Percentiles rank a stretch among this genome's conserved stretches.
Evolutionary conservation across 352 stramenopile genomes (phyloP).

Genomic region (Phytopythium mirpurense): DNA sequence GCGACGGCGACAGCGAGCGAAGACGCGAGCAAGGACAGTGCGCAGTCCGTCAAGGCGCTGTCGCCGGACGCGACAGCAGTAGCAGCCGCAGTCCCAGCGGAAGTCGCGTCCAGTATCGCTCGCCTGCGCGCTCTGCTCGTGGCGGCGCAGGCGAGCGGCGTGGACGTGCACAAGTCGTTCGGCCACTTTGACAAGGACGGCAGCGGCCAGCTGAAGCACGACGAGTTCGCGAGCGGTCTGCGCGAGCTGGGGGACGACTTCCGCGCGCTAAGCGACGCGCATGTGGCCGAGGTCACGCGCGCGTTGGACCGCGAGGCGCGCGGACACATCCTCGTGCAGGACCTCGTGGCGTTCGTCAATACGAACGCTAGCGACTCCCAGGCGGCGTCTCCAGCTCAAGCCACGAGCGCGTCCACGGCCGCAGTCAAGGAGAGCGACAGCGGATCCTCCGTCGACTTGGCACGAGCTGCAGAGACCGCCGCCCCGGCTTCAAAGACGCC

Average conservation of each 20-base stretch:
- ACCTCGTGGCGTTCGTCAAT: conserved; percentile 31
- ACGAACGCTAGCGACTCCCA: neutral
- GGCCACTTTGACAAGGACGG: conserved; percentile 76
- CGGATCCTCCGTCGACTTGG: neutral
- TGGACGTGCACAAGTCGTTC: conserved; percentile 51
- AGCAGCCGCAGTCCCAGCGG: conserved; percentile 4
- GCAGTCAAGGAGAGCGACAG: neutral
- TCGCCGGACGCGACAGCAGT: neutral
- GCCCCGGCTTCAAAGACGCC: neutral
- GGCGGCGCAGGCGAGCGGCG: conserved; percentile 35
- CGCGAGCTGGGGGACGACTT: conserved; percentile 38
- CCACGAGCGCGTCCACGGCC: neutral
- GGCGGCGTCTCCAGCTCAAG: no score
- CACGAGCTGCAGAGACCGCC: neutral
- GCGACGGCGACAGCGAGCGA: neutral
- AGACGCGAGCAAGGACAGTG: neutral
- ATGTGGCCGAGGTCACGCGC: conserved; percentile 27
- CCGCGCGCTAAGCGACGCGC: conserved; percentile 19
- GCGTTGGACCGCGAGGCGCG: conserved; percentile 27
- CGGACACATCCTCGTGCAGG: conserved; percentile 28
- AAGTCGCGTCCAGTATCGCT: conserved; percentile 11
- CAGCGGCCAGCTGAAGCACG: conserved; percentile 44
- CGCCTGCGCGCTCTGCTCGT: conserved; percentile 45
- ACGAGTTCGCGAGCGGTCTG: conserved; percentile 45
- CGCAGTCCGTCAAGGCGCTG: neutral